A percentile compares a stretch with the other conserved stretches of the same genome.
phyloP scores from a whole-genome alignment of 768 basidiomycete species.

The Auriscalpium microsporum region DNA sequence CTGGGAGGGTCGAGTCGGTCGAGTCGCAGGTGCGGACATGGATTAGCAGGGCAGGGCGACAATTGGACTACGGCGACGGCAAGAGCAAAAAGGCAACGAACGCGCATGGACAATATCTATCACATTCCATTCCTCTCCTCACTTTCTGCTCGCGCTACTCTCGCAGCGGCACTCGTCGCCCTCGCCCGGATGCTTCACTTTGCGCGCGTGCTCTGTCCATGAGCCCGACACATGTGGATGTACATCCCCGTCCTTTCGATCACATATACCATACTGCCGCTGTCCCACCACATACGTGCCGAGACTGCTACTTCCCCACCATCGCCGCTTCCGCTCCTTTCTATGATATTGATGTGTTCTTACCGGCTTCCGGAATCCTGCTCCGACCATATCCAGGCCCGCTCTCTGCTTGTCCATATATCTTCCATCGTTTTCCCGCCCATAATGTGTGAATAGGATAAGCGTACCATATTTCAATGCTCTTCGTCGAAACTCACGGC shows the following conservation, averaged over 20 bases:
- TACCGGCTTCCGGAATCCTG: not conserved
- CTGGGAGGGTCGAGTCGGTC: not conserved
- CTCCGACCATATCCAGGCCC: not conserved
- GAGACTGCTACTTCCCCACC: not conserved
- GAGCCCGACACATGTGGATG: not conserved
- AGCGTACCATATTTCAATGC: not conserved
- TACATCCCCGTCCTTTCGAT: not conserved
- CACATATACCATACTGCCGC: not conserved
- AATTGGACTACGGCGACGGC: not conserved
- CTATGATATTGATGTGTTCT: not conserved
- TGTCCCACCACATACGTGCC: not conserved
- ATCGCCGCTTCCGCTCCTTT: not conserved
- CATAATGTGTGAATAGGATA: constrained; percentile 3
- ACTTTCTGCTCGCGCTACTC: not conserved
- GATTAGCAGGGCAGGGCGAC: not conserved
- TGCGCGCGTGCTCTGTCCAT: not conserved
- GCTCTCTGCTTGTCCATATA: not conserved
- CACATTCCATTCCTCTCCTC: not conserved
- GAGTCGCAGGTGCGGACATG: not conserved
- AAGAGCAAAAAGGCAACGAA: not conserved
- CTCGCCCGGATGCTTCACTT: not conserved
- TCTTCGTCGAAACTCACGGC: too few relatives aligned
- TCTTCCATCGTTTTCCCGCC: not conserved
- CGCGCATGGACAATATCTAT: not conserved
- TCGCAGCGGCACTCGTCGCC: not conserved